These are phyloP conservation scores for Salvia sclarea DNA, from an alignment of 305 asterid species.

Conservation along the genomic window DNA sequence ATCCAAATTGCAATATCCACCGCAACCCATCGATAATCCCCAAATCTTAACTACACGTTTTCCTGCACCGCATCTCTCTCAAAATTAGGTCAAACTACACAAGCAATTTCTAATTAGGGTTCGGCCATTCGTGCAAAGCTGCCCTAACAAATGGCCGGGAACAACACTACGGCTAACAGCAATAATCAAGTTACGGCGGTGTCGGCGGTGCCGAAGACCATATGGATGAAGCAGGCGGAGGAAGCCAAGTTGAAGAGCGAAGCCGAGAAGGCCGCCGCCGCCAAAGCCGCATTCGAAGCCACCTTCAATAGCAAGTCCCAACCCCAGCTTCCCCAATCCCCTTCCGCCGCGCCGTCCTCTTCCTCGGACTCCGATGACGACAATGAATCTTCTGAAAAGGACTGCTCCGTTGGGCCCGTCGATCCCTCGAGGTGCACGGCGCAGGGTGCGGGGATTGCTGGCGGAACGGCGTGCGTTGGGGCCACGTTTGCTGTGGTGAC, in stretches of 20 bases:
- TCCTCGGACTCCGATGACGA: slow-evolving; percentile 69
- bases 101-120: slow-evolving; percentile 39
- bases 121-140: slow-evolving; percentile 28
- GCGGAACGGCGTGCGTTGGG: slow-evolving; percentile 88
- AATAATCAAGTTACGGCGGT: slow-evolving; percentile 41
- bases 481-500: slow-evolving; percentile 75
- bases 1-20: neutral
- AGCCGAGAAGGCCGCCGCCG: slow-evolving; percentile 95
- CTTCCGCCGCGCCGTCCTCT: slow-evolving; percentile 37
- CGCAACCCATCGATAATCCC: neutral
- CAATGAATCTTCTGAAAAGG: slow-evolving; percentile 49
- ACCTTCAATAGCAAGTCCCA: slow-evolving; percentile 64
- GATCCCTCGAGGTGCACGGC: slow-evolving; percentile 91
- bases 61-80: neutral
- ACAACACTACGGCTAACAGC: slow-evolving; percentile 32
- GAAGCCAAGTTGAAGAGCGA: slow-evolving; percentile 93
- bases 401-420: slow-evolving; percentile 69
- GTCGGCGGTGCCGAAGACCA: slow-evolving; percentile 57
- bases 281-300: slow-evolving; percentile 97
- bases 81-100: slow-evolving; percentile 32
- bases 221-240: slow-evolving; percentile 98
- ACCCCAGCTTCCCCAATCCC: slow-evolving; percentile 39
- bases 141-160: slow-evolving; percentile 57
- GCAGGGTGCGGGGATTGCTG: slow-evolving; percentile 87
- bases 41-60: neutral